Percentiles rank a stretch among this genome's conserved stretches.
These are phyloP conservation scores for Russula vinacea DNA, from an alignment of 768 basidiomycete species.

Conservation along the genomic window DNA sequence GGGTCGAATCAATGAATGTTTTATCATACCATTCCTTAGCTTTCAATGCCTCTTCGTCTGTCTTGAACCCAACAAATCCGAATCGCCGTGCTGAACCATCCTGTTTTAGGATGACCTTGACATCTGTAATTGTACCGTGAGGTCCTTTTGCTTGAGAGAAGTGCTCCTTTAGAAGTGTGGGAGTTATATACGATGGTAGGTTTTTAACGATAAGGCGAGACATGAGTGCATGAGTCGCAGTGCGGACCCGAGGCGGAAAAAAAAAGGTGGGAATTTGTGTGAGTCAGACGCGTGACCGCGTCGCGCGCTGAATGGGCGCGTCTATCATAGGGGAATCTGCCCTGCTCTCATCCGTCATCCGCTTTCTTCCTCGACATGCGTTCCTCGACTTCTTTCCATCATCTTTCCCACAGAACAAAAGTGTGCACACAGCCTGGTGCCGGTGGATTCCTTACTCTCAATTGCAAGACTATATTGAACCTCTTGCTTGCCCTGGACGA, in stretches of 20 bases:
- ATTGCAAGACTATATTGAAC: constrained; percentile 16
- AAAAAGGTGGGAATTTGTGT: constrained; percentile 4
- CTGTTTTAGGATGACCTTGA: constrained; percentile 69
- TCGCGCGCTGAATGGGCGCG: background rate
- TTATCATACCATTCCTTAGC: constrained; percentile 83
- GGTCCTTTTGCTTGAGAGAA: constrained; percentile 59
- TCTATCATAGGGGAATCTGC: background rate
- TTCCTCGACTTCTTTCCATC: constrained; percentile 21
- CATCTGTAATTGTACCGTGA: constrained; percentile 75
- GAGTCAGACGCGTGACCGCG: constrained; percentile 20
- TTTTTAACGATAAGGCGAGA: constrained; percentile 84
- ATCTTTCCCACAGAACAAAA: constrained; percentile 21
- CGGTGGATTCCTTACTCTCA: constrained; percentile 10
- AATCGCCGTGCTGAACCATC: constrained; percentile 84
- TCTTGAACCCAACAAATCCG: constrained; percentile 90
- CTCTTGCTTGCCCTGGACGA: constrained; percentile 14
- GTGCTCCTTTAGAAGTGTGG: constrained; percentile 60
- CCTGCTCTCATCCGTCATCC: background rate
- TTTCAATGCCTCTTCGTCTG: constrained; percentile 64
- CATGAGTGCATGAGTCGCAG: too few species aligned
- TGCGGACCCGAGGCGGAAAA: constrained; percentile 10
- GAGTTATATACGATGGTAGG: constrained; percentile 65
- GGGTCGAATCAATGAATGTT: constrained; percentile 77
- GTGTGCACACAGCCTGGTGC: constrained; percentile 1
- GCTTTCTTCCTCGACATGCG: constrained; percentile 10